A percentile compares a stretch with the other conserved stretches of the same genome.
Evolutionary conservation across 176 grass and related monocot genomes (phyloP).

Genomic region (Triticum monococcum): DNA sequence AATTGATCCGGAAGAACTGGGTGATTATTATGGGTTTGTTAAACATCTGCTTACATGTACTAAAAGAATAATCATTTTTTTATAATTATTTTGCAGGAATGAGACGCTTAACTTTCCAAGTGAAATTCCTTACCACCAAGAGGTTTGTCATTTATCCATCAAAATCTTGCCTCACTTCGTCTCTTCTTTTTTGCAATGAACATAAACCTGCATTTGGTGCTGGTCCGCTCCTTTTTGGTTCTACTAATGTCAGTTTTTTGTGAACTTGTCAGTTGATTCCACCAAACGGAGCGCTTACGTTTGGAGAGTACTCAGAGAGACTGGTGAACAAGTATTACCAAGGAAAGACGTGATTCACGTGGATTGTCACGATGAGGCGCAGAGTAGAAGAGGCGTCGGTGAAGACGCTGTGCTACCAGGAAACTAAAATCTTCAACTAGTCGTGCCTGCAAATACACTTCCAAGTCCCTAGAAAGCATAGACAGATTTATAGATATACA

Average conservation of each 20-base stretch:
- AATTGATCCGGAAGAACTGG: not conserved
- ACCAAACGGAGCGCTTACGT: conserved; percentile 68
- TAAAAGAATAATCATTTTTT: not conserved
- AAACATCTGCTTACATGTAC: not conserved
- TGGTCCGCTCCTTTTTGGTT: not conserved
- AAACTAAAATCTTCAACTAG: not conserved
- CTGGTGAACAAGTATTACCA: conserved; percentile 76
- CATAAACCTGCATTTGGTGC: not conserved
- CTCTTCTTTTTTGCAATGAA: not conserved
- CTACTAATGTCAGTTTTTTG: not conserved
- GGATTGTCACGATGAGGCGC: not conserved
- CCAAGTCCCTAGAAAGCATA: not conserved
- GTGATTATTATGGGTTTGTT: not conserved
- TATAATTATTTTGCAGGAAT: conserved; percentile 47
- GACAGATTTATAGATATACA: not conserved
- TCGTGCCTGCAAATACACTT: not conserved
- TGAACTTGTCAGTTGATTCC: conserved; percentile 55
- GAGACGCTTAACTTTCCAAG: conserved; percentile 68
- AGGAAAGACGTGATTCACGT: conserved; percentile 19
- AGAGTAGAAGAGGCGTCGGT: not conserved
- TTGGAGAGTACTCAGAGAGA: conserved; percentile 83
- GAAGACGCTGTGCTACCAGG: not conserved
- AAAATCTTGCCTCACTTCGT: not conserved
- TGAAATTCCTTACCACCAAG: conserved; percentile 71
- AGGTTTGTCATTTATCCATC: conserved; percentile 44